These are phyloP conservation scores for Parietichytrium sp. DNA, from an alignment of 108 stramenopile species.

Conservation along the genomic window DNA sequence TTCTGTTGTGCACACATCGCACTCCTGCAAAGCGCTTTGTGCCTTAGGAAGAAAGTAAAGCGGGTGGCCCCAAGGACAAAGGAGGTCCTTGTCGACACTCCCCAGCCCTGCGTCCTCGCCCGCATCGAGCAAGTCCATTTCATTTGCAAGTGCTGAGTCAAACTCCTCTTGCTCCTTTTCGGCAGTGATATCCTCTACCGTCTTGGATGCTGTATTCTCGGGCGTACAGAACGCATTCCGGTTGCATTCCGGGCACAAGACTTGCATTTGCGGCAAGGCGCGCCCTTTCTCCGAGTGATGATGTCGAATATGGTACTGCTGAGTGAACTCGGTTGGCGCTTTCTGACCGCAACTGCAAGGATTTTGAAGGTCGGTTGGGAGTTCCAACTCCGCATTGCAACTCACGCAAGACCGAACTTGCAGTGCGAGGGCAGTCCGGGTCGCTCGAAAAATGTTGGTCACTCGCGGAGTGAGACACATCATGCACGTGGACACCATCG, in stretches of 20 bases:
- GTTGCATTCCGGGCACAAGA: neutral
- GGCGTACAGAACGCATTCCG: too few relatives aligned
- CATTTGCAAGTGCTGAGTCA: too few relatives aligned
- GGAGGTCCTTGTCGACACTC: too few relatives aligned
- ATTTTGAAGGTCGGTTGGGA: neutral
- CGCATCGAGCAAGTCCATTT: too few relatives aligned
- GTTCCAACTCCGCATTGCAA: constrained; percentile 1
- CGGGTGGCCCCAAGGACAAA: too few relatives aligned
- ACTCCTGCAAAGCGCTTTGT: too few relatives aligned
- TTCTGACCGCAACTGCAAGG: neutral
- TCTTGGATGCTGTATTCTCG: too few relatives aligned
- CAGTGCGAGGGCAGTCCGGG: neutral
- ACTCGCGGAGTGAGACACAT: neutral
- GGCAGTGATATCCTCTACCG: too few relatives aligned
- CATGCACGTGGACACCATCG: neutral
- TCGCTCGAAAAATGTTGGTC: neutral
- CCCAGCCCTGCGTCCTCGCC: too few relatives aligned
- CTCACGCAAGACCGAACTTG: constrained; percentile 18
- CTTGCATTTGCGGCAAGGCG: neutral
- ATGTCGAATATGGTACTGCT: neutral
- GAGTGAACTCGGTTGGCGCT: neutral
- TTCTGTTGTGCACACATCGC: too few relatives aligned
- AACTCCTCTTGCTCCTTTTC: too few relatives aligned
- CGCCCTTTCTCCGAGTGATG: neutral
- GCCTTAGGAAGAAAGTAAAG: too few relatives aligned